Percentiles rank a stretch among this genome's conserved stretches.
phyloP scores from a whole-genome alignment of 1,284 basidiomycete species.

The Apiotrichum akiyoshidainum region DNA sequence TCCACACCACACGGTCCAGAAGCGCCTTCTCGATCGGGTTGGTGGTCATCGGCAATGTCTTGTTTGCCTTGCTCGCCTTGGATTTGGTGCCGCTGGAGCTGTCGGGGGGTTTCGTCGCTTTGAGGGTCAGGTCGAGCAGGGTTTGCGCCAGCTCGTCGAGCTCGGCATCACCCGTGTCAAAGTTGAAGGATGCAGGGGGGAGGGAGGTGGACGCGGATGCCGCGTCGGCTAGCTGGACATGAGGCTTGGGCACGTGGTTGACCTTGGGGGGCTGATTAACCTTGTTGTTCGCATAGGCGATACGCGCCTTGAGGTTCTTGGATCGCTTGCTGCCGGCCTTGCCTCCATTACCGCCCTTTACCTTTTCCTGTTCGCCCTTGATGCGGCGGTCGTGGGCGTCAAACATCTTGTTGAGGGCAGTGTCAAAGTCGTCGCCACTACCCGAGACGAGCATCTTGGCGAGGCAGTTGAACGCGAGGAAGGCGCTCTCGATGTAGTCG shows the following conservation, averaged over 20 bases:
- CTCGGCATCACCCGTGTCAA: not conserved
- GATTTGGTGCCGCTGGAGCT: too few relatives aligned
- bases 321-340: not conserved
- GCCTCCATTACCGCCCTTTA: not conserved
- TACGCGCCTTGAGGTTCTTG: slow-evolving; percentile 1
- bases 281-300: slow-evolving; percentile 1
- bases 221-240: not conserved
- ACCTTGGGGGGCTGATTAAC: not conserved
- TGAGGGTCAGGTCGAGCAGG: not conserved
- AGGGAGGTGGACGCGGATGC: not conserved
- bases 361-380: too few relatives aligned
- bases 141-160: not conserved
- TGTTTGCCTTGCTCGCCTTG: too few relatives aligned
- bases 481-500: not conserved
- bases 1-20: not conserved
- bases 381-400: not conserved
- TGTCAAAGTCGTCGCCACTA: not conserved
- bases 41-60: not conserved
- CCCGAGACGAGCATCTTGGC: not conserved
- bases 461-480: not conserved
- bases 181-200: too few relatives aligned
- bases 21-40: not conserved
- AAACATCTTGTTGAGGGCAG: not conserved
- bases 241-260: not conserved
- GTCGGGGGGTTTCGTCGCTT: not conserved